Evolutionary conservation across 352 stramenopile genomes (phyloP), one percentile per base, ranked within the genome.

Genomic region (Phytophthora citrophthora): DNA sequence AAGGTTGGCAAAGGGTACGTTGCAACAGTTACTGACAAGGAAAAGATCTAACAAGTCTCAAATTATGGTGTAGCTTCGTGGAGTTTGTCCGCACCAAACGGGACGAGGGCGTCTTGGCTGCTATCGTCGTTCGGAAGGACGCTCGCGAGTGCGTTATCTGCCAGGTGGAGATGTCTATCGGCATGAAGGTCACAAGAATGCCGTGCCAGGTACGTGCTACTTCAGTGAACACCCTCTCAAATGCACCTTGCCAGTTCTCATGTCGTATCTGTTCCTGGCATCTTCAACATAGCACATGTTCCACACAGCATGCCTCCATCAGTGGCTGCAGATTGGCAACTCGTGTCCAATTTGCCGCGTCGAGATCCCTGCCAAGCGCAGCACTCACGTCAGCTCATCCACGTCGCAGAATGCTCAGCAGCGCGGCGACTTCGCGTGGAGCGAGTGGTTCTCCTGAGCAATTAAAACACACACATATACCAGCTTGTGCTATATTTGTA

Each of bases 251-350:
- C 38, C 36, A 9, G 8, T 18, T 64, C n/a, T 68, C 15, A 55
- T 27, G 12, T 40, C 13, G 20, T 20, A 8, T 54, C 38, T 20
- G n/a, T 62, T 44, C 36, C 45, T 51, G 3, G 55, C n/a, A 23
- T 23, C 13, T 49, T 52, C 10, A 29, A 53, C 10, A 13, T 54
- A 93, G 85, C 86, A 94, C 64, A 78, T 94, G 60, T 94, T 94
- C 70, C 86, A 94, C 68, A 89, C 82, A 13, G 70, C 77, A 9
- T 94, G 86, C 49, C 65, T 94, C 32, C 81, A 84, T 56, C 69
- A 92, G 53, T 94, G 86, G 86, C 78, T 94, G 40, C 85, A 91
- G 45, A 87, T 94, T 49, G 83, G 86, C 45, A 93, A 93, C 62
- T 92, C 83, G 54, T 94, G 86, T 67, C 86, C 86, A 29, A 93